Conservation (phyloP, 2,329 filamentous ascomycete genomes). For the Exserohilum turcica region DNA sequence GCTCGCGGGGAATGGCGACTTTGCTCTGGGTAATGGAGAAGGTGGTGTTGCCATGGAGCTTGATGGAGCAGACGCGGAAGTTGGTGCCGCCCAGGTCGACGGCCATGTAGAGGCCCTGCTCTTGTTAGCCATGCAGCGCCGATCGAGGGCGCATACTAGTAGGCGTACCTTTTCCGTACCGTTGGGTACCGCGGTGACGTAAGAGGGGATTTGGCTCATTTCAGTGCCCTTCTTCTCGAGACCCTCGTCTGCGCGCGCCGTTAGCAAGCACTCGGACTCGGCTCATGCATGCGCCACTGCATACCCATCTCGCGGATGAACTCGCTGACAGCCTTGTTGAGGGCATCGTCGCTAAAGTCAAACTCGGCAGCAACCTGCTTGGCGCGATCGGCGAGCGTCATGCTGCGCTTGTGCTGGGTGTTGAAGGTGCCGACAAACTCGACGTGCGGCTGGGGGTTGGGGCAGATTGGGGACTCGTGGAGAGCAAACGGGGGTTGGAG, state of each 20-base stretch:
- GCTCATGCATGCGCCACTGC: conserved; percentile 15
- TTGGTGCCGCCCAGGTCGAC: conserved; percentile 99
- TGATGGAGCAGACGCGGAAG: conserved; percentile 95
- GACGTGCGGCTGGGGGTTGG: conserved; percentile 33
- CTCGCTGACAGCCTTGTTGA: conserved; percentile 80
- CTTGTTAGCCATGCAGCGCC: neutral
- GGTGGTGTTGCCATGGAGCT: conserved; percentile 90
- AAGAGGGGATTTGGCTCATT: conserved; percentile 94
- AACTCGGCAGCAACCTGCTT: conserved; percentile 83
- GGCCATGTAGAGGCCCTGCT: conserved; percentile 87
- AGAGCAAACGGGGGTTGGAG: conserved; percentile 35
- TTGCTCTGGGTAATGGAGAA: conserved; percentile 94
- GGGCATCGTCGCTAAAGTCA: conserved; percentile 76
- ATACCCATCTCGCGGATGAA: conserved; percentile 84
- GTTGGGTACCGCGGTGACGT: conserved; percentile 94
- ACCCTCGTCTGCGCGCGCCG: conserved; percentile 69
- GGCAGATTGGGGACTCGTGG: conserved; percentile 36
- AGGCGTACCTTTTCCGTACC: conserved; percentile 93
- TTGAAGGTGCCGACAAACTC: conserved; percentile 44
- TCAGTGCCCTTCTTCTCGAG: conserved; percentile 76
- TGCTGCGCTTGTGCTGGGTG: conserved; percentile 49
- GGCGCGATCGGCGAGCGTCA: conserved; percentile 69
- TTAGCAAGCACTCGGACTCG: conserved; percentile 18
- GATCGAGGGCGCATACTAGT: conserved; percentile 57
- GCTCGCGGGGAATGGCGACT: conserved; percentile 82